Evolutionary conservation across 2,329 filamentous ascomycete genomes (phyloP).

Genomic region (Didymella pinodella): DNA sequence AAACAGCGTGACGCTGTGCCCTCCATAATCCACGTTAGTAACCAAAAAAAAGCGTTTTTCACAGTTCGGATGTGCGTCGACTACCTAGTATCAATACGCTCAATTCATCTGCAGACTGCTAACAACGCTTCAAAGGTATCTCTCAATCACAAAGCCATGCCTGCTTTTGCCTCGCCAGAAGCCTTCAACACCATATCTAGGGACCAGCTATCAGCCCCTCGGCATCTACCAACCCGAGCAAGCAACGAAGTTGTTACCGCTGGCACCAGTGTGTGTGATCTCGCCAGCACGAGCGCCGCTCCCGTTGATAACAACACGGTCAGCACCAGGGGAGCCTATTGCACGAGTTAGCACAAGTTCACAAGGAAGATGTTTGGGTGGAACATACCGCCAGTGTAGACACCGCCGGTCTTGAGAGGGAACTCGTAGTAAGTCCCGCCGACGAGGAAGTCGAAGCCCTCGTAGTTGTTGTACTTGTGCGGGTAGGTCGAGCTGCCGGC

Average conservation of each 20-base stretch:
- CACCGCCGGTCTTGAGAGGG: conserved; percentile 61
- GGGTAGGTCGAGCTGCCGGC: conserved; percentile 61
- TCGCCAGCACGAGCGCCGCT: conserved; percentile 65
- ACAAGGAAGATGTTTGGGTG: too few species aligned
- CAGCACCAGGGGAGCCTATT: conserved; percentile 68
- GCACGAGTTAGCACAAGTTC: not conserved
- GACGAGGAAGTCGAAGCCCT: conserved; percentile 68
- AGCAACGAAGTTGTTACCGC: conserved; percentile 71
- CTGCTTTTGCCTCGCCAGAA: not conserved
- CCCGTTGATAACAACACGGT: conserved; percentile 71
- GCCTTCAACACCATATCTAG: not conserved
- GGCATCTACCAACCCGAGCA: conserved; percentile 55
- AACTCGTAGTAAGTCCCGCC: conserved; percentile 70
- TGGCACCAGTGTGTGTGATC: conserved; percentile 77
- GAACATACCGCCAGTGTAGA: conserved; percentile 63
- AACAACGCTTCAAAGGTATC: conserved; percentile 9
- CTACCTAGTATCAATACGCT: not conserved
- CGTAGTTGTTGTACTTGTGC: conserved; percentile 68
- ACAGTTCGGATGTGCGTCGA: too few species aligned
- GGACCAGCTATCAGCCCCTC: not conserved
- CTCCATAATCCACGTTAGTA: too few species aligned
- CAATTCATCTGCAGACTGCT: not conserved
- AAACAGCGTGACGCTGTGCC: too few species aligned
- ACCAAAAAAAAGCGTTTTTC: too few species aligned
- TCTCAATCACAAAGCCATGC: not conserved